Percentiles rank a stretch among this genome's conserved stretches.
Conservation (phyloP, 2,329 filamentous ascomycete species). For the Aureobasidium lini region DNA sequence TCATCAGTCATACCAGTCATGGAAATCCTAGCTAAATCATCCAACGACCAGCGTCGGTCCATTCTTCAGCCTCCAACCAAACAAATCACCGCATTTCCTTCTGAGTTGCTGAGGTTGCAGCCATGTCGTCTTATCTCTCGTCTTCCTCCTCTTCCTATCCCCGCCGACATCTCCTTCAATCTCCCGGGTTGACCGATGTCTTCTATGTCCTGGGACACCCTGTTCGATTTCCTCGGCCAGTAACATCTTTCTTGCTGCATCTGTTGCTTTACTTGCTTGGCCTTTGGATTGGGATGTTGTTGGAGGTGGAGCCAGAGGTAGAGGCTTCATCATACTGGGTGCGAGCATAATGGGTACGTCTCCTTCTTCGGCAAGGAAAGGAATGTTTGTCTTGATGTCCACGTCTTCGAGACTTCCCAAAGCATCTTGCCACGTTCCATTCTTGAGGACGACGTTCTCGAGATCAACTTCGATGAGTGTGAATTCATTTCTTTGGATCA, state of each 20-base stretch:
- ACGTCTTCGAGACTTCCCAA: conserved; percentile 57
- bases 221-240: not conserved
- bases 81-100: not conserved
- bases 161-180: not conserved
- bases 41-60: not conserved
- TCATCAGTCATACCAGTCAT: not conserved
- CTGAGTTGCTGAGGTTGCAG: not conserved
- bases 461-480: conserved; percentile 73
- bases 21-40: not conserved
- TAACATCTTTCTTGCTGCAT: not conserved
- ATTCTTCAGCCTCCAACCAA: not conserved
- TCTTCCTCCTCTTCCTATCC: not conserved
- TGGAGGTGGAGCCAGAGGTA: no score
- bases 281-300: not conserved
- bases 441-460: conserved; percentile 62
- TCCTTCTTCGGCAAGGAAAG: conserved; percentile 1
- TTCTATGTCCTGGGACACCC: not conserved
- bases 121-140: not conserved
- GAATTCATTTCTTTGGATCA: conserved; percentile 59
- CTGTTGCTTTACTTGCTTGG: not conserved
- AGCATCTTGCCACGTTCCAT: conserved; percentile 74
- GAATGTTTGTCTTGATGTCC: not conserved
- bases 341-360: conserved; percentile 17
- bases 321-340: not conserved
- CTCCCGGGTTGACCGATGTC: not conserved